phyloP scores from a whole-genome alignment of 352 stramenopile genomes.

The Globisporangium paddicum region DNA sequence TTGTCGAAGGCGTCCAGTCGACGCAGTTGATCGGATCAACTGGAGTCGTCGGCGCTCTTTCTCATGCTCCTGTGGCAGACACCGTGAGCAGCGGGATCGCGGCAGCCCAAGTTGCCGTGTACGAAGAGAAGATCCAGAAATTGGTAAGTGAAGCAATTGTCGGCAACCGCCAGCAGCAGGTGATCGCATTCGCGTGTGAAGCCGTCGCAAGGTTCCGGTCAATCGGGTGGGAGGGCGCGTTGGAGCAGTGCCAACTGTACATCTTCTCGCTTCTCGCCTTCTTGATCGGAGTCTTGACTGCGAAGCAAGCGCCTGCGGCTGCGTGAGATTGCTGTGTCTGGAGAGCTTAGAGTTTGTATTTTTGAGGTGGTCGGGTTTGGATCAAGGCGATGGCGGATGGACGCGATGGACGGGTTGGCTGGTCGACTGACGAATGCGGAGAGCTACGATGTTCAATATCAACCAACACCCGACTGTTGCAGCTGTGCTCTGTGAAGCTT shows the following conservation, averaged over 20 bases:
- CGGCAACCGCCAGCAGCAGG: neutral
- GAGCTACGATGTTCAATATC: neutral
- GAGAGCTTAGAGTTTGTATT: too few relatives aligned
- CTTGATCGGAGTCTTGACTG: constrained; percentile 2
- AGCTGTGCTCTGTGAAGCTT: neutral
- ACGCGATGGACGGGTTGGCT: neutral
- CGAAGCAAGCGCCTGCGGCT: constrained; percentile 1
- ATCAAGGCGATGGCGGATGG: neutral
- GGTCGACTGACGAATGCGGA: neutral
- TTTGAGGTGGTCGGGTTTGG: too few relatives aligned
- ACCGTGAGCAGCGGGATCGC: constrained; percentile 40
- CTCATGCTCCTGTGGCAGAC: neutral
- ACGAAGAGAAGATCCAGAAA: constrained; percentile 67
- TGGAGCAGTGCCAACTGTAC: constrained; percentile 1
- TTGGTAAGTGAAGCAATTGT: constrained; percentile 38
- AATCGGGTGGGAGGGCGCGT: constrained; percentile 1
- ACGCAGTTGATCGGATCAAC: constrained; percentile 6
- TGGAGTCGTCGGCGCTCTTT: constrained; percentile 5
- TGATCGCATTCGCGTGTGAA: constrained; percentile 8
- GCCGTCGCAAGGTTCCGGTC: constrained; percentile 1
- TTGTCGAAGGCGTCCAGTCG: neutral
- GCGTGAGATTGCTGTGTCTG: neutral
- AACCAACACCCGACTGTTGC: constrained; percentile 1
- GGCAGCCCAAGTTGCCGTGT: constrained; percentile 48
- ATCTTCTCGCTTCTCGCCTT: constrained; percentile 14